Percentiles rank a stretch among this genome's conserved stretches.
Conservation (phyloP, 2,329 filamentous ascomycete genomes). For the Ascochyta lentis region DNA sequence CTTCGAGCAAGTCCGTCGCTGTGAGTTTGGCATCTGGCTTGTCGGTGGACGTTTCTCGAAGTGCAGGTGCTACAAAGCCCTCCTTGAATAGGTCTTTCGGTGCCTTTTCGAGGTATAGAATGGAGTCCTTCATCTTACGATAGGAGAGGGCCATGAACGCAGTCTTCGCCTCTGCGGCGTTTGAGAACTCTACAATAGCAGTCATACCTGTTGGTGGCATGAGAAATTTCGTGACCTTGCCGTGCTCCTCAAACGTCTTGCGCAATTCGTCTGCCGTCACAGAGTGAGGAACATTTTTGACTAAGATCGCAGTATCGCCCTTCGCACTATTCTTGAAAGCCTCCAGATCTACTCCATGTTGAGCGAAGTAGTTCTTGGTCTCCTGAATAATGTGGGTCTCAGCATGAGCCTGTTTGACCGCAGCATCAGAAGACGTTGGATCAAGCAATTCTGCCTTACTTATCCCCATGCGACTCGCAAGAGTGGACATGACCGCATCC, state of each 20-base stretch:
- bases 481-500: slow-evolving; percentile 89
- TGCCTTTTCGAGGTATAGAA: slow-evolving; percentile 92
- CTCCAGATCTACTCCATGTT: slow-evolving; percentile 88
- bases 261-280: slow-evolving; percentile 80
- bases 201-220: slow-evolving; percentile 95
- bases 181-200: slow-evolving; percentile 87
- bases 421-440: slow-evolving; percentile 93
- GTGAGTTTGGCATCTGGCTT: slow-evolving; percentile 62
- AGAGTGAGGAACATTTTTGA: slow-evolving; percentile 93
- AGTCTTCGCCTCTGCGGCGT: slow-evolving; percentile 77
- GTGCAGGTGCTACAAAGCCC: slow-evolving; percentile 37
- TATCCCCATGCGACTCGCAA: slow-evolving; percentile 84
- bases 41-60: slow-evolving; percentile 41
- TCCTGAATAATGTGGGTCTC: slow-evolving; percentile 97
- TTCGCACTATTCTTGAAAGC: slow-evolving; percentile 86
- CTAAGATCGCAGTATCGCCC: slow-evolving; percentile 84
- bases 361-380: slow-evolving; percentile 87
- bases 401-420: slow-evolving; percentile 94
- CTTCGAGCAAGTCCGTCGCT: slow-evolving; percentile 71
- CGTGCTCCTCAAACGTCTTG: slow-evolving; percentile 83
- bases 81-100: slow-evolving; percentile 78
- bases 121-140: slow-evolving; percentile 86
- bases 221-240: slow-evolving; percentile 78
- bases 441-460: slow-evolving; percentile 91
- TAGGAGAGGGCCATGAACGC: slow-evolving; percentile 89